These are phyloP conservation scores for Alternaria dauci DNA, from an alignment of 2,329 filamentous ascomycete species.

Conservation along the genomic window DNA sequence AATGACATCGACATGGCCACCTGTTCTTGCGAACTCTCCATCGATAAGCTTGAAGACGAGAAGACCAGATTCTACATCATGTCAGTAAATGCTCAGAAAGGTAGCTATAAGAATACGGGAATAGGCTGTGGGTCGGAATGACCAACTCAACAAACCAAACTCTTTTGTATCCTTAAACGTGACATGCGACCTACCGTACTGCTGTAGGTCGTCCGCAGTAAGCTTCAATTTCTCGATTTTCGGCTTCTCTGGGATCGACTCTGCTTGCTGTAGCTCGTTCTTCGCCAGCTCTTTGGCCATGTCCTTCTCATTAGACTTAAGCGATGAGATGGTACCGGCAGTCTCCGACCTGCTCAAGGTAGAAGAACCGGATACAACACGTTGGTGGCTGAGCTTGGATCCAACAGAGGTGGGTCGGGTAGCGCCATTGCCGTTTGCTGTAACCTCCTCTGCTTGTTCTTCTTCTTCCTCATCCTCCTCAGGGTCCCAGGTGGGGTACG, in stretches of 20 bases:
- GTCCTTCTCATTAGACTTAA: conserved; percentile 52
- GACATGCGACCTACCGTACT: conserved; percentile 67
- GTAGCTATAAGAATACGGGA: conserved; percentile 25
- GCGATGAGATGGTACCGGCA: conserved; percentile 54
- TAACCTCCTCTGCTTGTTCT: conserved; percentile 45
- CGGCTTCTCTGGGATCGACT: conserved; percentile 61
- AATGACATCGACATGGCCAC: conserved; percentile 83
- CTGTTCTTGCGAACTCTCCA: conserved; percentile 78
- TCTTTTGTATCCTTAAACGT: conserved; percentile 20
- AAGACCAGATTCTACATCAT: conserved; percentile 77
- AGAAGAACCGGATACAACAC: conserved; percentile 33
- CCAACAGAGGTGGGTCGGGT: conserved; percentile 35
- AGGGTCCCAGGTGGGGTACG: conserved; percentile 85
- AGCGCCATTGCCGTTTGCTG: conserved; percentile 30
- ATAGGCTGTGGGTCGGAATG: conserved; percentile 26
- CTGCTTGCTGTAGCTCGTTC: conserved; percentile 57
- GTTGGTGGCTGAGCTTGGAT: conserved; percentile 29
- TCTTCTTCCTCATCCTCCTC: conserved; percentile 75
- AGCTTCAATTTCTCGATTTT: conserved; percentile 79
- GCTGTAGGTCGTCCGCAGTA: conserved; percentile 78
- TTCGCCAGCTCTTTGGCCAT: conserved; percentile 57
- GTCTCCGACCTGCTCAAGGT: conserved; percentile 40
- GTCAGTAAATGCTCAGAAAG: conserved; percentile 46
- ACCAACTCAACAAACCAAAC: conserved; percentile 41
- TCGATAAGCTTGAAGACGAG: conserved; percentile 95